These are phyloP conservation scores for Colletotrichum sp. DNA, from an alignment of 2,329 filamentous ascomycete genomes.

Conservation along the genomic window DNA sequence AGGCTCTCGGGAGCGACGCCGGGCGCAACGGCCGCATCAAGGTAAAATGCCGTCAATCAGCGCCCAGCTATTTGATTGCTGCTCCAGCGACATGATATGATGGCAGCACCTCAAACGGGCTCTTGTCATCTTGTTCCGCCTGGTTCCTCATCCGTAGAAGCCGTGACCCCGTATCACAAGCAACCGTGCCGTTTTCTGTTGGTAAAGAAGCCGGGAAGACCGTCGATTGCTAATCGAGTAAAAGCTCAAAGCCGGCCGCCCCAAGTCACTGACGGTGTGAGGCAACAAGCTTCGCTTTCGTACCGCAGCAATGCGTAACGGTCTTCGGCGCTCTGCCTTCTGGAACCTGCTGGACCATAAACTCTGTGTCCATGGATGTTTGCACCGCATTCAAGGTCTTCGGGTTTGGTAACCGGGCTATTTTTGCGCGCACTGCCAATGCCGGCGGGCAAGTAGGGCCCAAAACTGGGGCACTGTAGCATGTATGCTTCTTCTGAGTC, in stretches of 20 bases:
- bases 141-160: neutral
- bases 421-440: neutral
- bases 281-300: neutral
- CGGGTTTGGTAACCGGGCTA: neutral
- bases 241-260: neutral
- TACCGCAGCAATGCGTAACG: neutral
- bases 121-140: neutral
- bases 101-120: neutral
- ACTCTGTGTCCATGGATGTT: neutral
- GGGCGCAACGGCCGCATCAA: neutral
- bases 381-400: neutral
- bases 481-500: neutral
- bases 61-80: neutral
- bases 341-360: neutral
- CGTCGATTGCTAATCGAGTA: neutral
- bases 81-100: neutral
- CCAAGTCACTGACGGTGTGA: neutral
- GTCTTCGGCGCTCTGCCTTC: neutral
- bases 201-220: neutral
- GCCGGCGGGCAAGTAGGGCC: neutral
- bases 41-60: neutral
- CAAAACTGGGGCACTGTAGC: neutral
- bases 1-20: neutral
- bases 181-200: neutral
- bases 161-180: neutral